Conservation (phyloP, 129 eudicot species). For the Pulicaria dysenterica region DNA sequence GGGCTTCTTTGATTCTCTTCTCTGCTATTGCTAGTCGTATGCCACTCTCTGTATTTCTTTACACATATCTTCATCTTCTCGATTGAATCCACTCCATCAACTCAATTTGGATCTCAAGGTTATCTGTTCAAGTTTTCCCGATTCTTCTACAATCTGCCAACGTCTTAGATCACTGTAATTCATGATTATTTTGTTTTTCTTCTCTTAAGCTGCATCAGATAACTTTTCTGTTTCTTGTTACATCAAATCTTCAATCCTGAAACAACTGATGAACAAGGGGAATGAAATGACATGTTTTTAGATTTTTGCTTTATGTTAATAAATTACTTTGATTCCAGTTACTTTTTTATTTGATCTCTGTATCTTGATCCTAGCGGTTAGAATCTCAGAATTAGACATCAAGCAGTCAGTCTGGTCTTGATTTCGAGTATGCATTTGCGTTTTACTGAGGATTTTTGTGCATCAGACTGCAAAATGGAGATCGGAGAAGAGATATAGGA, state of each 20-base stretch:
- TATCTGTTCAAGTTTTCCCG: constrained; percentile 15
- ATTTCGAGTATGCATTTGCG: constrained; percentile 14
- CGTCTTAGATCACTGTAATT: constrained; percentile 33
- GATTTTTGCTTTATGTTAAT: neutral
- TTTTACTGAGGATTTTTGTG: constrained; percentile 1
- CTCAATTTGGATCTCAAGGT: constrained; percentile 37
- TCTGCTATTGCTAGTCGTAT: constrained; percentile 25
- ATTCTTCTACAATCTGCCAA: constrained; percentile 6
- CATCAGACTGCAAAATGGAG: constrained; percentile 23
- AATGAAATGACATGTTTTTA: constrained; percentile 16
- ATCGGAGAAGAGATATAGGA: constrained; percentile 17
- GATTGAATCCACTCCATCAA: constrained; percentile 27
- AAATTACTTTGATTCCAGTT: neutral
- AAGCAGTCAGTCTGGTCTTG: constrained; percentile 6
- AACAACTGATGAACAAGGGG: neutral
- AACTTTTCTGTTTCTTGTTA: neutral
- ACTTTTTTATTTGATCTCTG: constrained; percentile 21
- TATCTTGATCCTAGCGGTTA: constrained; percentile 23
- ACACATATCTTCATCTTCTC: neutral
- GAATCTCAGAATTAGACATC: constrained; percentile 15
- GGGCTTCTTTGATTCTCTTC: constrained; percentile 2
- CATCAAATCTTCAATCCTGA: neutral
- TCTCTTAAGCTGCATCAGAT: constrained; percentile 16
- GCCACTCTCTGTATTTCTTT: constrained; percentile 27
- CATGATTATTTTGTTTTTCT: constrained; percentile 21